phyloP scores from a whole-genome alignment of 2,329 filamentous ascomycete genomes.

The Colletotrichum euphorbiae region DNA sequence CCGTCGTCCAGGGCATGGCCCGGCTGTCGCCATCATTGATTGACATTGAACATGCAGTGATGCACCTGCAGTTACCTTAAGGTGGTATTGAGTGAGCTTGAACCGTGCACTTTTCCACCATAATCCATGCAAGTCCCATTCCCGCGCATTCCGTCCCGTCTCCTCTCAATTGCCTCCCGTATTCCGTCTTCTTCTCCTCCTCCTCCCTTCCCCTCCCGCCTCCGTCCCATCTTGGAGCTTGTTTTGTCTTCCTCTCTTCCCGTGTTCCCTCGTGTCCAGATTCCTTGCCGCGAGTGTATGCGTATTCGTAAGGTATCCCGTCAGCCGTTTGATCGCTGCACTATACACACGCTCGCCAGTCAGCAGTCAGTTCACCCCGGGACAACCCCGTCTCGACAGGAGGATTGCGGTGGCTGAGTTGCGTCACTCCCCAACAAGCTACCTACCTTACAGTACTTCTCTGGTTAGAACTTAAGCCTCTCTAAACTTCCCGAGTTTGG shows the following conservation, averaged over 20 bases:
- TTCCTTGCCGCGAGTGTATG: background rate
- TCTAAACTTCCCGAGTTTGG: conserved; percentile 45
- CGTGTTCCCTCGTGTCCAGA: background rate
- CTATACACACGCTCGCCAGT: conserved; percentile 4
- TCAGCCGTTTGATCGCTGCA: background rate
- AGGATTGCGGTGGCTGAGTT: conserved; percentile 25
- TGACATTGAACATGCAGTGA: no score
- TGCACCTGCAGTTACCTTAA: background rate
- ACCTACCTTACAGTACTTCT: background rate
- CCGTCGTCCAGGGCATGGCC: background rate
- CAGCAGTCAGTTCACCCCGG: background rate
- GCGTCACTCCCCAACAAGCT: conserved; percentile 18
- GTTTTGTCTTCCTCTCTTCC: conserved; percentile 7
- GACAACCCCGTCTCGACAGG: conserved; percentile 21
- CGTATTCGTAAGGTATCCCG: background rate
- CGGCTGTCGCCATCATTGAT: conserved; percentile 1
- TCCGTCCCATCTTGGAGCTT: conserved; percentile 29
- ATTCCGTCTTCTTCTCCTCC: conserved; percentile 2
- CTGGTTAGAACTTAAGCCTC: conserved; percentile 12
- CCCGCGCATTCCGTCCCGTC: conserved; percentile 33
- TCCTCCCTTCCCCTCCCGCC: conserved; percentile 12
- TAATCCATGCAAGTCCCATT: conserved; percentile 16
- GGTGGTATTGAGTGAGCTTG: background rate
- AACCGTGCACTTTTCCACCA: conserved; percentile 24
- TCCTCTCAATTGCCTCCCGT: conserved; percentile 19